A percentile compares a stretch with the other conserved stretches of the same genome.
phyloP scores from a whole-genome alignment of 73 alveolate species.

The Paramecium sexaurelia region DNA sequence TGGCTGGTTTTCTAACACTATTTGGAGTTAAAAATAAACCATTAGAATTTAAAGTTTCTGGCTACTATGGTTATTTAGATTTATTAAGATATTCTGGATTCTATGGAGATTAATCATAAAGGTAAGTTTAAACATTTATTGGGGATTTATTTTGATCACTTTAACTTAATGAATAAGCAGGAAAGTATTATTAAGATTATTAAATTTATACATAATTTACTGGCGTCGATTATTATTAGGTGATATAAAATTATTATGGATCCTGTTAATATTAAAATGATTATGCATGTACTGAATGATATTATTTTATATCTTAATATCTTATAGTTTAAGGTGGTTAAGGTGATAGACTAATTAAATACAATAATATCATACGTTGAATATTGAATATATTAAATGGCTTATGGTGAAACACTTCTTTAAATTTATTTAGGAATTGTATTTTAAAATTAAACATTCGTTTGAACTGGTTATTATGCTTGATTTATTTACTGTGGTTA shows the following conservation, averaged over 20 bases:
- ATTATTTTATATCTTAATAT: background rate
- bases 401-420: background rate
- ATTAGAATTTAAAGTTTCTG: background rate
- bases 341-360: background rate
- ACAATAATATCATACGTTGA: background rate
- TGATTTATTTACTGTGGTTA: background rate
- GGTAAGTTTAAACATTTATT: background rate
- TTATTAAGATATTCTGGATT: background rate
- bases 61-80: background rate
- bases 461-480: background rate
- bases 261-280: background rate
- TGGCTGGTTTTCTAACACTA: background rate
- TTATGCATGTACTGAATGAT: background rate
- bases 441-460: background rate
- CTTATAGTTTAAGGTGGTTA: background rate
- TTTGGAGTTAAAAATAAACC: background rate
- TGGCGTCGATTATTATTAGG: background rate
- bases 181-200: background rate
- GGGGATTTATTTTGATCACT: background rate
- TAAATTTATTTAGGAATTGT: background rate
- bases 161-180: background rate
- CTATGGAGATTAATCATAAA: background rate
- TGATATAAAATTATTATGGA: background rate
- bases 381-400: background rate
- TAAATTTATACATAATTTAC: background rate